Base-by-base conservation (phyloP, 2,329 filamentous ascomycete species). In the Scopulariopsis brevicaulis region DNA sequence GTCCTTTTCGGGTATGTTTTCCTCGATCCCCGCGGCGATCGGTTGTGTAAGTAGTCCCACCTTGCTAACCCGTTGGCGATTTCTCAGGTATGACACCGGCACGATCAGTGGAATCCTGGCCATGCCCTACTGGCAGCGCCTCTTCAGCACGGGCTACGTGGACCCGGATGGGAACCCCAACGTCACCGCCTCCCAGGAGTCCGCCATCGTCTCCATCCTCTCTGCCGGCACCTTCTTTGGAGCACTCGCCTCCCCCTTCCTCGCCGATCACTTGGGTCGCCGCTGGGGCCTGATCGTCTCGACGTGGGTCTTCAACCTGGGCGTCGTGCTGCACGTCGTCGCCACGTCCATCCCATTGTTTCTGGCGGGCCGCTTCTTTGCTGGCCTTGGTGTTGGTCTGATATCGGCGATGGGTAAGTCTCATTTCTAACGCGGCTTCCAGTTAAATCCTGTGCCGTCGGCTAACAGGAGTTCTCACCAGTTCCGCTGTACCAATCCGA, bases 401-500 rank as follows among this genome's bases (percentile, higher is more conserved):
- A 80, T 90, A 58, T 89, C 86, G 24, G 85, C 87, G n/a, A 65
- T 82, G 55, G 77, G 78, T 81, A 71, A 61, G 74, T 71, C 2
- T n/a, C n/a, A n/a, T n/a, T n/a, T n/a, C n/a, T n/a, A n/a, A n/a
- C n/a, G n/a, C n/a, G n/a, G n/a, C n/a, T n/a, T n/a, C n/a, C n/a
- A n/a, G n/a, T n/a, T n/a, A n/a, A n/a, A n/a, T n/a, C n/a, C n/a
- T n/a, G n/a, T n/a, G 34, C 34, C 34, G 14, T 14, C 34, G 7
- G 14, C 34, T 37, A 14, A 37, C 34, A 37, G 14, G 34, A 37
- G 7, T 37, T 37, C 34, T 37, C 34, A 7, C 34, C 60, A 83
- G 83, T 88, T 60, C 87, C 87, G 20, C 74, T 92, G 11, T 92
- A 91, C 68, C 87, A 91, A 70, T 90, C 87, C 1, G 88, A 91